Evolutionary conservation across 352 stramenopile species (phyloP).

Genomic region (Phytophthora foliorum): DNA sequence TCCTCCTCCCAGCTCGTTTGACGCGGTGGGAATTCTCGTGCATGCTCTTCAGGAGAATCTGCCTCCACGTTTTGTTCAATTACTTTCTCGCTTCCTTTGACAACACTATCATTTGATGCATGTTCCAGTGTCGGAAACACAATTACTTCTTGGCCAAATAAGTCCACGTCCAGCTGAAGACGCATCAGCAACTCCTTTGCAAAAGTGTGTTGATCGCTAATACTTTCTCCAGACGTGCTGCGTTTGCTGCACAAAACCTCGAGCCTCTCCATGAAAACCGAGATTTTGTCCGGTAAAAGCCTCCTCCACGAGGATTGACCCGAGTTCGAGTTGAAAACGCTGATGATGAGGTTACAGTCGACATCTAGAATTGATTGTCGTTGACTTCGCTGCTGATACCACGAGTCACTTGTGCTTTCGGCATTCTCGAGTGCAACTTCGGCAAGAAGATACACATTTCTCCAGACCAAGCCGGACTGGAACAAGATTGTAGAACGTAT

Average conservation of each 20-base stretch:
- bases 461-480: constrained; percentile 68
- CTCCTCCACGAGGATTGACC: constrained; percentile 31
- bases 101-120: not conserved
- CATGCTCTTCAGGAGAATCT: constrained; percentile 11
- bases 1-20: constrained; percentile 22
- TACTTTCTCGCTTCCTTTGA: not conserved
- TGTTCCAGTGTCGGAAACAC: constrained; percentile 57
- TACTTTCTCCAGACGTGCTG: not conserved
- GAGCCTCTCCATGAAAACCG: constrained; percentile 17
- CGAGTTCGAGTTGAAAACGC: constrained; percentile 57
- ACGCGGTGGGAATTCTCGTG: constrained; percentile 11
- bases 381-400: constrained; percentile 10
- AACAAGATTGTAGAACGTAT: constrained; percentile 38
- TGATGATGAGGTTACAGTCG: constrained; percentile 40
- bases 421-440: constrained; percentile 38
- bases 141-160: constrained; percentile 65
- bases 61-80: constrained; percentile 6
- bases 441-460: constrained; percentile 56
- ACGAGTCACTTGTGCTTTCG: constrained; percentile 1
- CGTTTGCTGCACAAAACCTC: not conserved
- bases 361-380: constrained; percentile 29
- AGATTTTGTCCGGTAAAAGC: constrained; percentile 31
- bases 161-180: constrained; percentile 65
- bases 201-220: constrained; percentile 40
- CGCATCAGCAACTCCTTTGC: constrained; percentile 44